Conservation (phyloP, 179 eudicot species). For the Pouteria campechiana region DNA sequence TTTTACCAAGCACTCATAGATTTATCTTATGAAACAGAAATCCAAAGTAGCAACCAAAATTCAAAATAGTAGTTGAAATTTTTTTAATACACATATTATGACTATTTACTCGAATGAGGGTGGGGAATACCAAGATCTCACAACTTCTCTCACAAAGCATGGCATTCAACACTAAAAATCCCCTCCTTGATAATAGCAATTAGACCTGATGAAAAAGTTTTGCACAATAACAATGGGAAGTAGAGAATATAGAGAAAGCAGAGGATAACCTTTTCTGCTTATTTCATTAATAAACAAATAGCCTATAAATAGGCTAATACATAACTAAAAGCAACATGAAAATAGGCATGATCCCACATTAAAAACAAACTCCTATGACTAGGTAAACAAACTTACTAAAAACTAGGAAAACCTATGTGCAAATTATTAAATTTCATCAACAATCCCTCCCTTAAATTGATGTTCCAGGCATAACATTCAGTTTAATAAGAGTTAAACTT, state of each 20-base stretch:
- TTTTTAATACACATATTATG: background rate
- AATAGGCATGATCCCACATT: background rate
- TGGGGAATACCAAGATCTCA: background rate
- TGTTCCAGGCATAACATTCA: too few species aligned
- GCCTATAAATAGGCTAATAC: background rate
- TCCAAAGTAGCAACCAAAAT: background rate
- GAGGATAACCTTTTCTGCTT: background rate
- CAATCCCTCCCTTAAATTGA: too few species aligned
- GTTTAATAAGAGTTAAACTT: background rate
- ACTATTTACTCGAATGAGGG: background rate
- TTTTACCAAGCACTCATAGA: background rate
- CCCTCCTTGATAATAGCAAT: too few species aligned
- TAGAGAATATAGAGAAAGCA: constrained; percentile 4
- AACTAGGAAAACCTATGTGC: background rate
- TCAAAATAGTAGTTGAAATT: background rate
- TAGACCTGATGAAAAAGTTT: too few species aligned
- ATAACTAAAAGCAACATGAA: background rate
- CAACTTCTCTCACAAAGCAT: too few species aligned
- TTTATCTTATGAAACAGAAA: background rate
- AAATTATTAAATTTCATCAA: background rate
- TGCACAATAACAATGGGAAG: too few species aligned
- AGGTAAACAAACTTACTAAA: constrained; percentile 1
- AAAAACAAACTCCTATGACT: background rate
- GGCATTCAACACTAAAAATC: background rate
- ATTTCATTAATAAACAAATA: background rate